Percentiles rank a stretch among this genome's conserved stretches.
These are phyloP conservation scores for Meredithiella fracta DNA, from an alignment of 2,329 filamentous ascomycete species.

Conservation along the genomic window DNA sequence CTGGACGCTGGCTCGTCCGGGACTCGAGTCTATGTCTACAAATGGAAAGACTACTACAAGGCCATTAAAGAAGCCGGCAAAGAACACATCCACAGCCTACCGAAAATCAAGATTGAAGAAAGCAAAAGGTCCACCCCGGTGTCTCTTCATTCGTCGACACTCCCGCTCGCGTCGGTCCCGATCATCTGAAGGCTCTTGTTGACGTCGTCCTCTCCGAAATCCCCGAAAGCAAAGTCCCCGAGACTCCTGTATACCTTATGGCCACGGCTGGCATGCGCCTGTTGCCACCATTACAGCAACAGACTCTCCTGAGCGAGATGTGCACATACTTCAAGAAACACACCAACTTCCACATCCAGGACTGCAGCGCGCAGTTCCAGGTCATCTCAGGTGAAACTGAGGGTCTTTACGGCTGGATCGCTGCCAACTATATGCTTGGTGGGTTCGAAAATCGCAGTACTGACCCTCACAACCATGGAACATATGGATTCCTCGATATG, in stretches of 20 bases:
- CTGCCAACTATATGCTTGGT: slow-evolving; percentile 85
- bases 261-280: slow-evolving; percentile 92
- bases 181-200: slow-evolving; percentile 66
- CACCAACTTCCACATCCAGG: slow-evolving; percentile 71
- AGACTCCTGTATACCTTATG: slow-evolving; percentile 87
- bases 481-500: slow-evolving; percentile 97
- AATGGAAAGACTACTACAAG: slow-evolving; percentile 66
- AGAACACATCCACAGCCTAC: slow-evolving; percentile 45
- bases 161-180: slow-evolving; percentile 58
- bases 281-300: slow-evolving; percentile 56
- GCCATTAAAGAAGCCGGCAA: slow-evolving; percentile 23
- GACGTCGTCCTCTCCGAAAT: slow-evolving; percentile 68
- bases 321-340: slow-evolving; percentile 66
- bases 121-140: slow-evolving; percentile 89
- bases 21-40: slow-evolving; percentile 85
- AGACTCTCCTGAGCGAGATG: slow-evolving; percentile 55
- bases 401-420: slow-evolving; percentile 92
- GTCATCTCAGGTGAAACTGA: slow-evolving; percentile 93
- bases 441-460: slow-evolving; percentile 75
- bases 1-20: slow-evolving; percentile 96
- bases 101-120: slow-evolving; percentile 67
- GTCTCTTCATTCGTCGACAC: slow-evolving; percentile 77
- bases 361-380: slow-evolving; percentile 78
- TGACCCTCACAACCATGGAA: slow-evolving; percentile 59
- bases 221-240: slow-evolving; percentile 55